A percentile compares a stretch with the other conserved stretches of the same genome.
These are phyloP conservation scores for Furcasterigmium furcatum DNA, from an alignment of 2,329 filamentous ascomycete genomes.

Conservation along the genomic window DNA sequence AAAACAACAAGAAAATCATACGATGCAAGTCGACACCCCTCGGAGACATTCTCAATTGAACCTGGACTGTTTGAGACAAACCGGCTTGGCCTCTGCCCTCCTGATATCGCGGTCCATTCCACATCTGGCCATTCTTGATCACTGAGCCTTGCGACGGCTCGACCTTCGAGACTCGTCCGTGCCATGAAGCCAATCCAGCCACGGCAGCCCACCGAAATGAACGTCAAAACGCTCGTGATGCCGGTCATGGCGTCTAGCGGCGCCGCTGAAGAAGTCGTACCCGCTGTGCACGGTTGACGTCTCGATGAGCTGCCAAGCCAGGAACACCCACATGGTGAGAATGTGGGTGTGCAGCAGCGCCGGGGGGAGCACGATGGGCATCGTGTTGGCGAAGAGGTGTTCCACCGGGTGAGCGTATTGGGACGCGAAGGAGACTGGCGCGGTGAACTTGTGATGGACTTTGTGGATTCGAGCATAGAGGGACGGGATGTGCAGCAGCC, in stretches of 20 bases:
- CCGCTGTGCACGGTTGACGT: constrained; percentile 55
- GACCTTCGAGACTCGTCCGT: constrained; percentile 26
- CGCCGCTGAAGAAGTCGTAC: constrained; percentile 48
- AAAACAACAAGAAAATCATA: too few species aligned
- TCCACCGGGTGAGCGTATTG: constrained; percentile 57
- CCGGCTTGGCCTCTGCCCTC: too few species aligned
- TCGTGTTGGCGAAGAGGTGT: constrained; percentile 48
- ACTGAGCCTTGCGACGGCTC: not conserved
- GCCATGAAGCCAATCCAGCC: constrained; percentile 53
- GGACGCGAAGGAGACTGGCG: constrained; percentile 51
- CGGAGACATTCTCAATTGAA: too few species aligned
- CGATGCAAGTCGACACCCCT: too few species aligned
- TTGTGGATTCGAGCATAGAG: constrained; percentile 53
- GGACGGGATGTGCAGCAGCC: constrained; percentile 43
- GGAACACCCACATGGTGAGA: constrained; percentile 48
- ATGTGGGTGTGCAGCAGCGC: constrained; percentile 43
- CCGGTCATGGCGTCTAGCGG: constrained; percentile 48
- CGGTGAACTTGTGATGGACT: constrained; percentile 52
- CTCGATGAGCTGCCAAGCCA: constrained; percentile 45
- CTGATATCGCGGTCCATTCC: too few species aligned
- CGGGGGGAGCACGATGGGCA: constrained; percentile 48
- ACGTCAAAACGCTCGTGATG: constrained; percentile 56
- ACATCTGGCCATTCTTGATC: too few species aligned
- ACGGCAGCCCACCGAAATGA: constrained; percentile 48
- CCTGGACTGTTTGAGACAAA: too few species aligned